These are phyloP conservation scores for Fusarium vanettenii DNA, from an alignment of 2,329 filamentous ascomycete species.

Conservation along the genomic window DNA sequence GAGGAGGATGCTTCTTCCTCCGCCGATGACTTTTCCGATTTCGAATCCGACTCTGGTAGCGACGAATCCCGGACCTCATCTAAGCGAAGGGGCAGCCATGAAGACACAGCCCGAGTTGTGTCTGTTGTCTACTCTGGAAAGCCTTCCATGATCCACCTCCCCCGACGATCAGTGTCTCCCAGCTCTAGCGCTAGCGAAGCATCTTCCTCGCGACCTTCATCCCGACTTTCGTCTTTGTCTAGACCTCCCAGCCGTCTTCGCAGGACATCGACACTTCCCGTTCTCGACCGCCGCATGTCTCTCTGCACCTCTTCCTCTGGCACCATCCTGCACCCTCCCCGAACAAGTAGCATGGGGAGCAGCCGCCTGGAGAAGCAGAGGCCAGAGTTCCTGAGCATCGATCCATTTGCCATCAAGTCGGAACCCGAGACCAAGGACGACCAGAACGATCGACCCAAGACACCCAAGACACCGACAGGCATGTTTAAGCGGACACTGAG, in stretches of 20 bases:
- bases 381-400: conserved; percentile 64
- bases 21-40: conserved; percentile 69
- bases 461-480: conserved; percentile 56
- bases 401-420: conserved; percentile 61
- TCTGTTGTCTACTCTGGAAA: conserved; percentile 70
- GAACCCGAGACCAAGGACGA: conserved; percentile 45
- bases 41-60: conserved; percentile 60
- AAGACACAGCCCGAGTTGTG: conserved; percentile 68
- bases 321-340: conserved; percentile 50
- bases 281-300: conserved; percentile 48
- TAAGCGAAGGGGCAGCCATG: conserved; percentile 56
- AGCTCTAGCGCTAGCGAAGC: conserved; percentile 46
- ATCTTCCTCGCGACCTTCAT: conserved; percentile 39
- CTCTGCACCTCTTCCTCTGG: conserved; percentile 50
- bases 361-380: conserved; percentile 50
- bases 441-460: conserved; percentile 47
- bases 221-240: conserved; percentile 17
- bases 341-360: conserved; percentile 58
- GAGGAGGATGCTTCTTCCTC: conserved; percentile 74
- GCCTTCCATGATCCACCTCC: conserved; percentile 67
- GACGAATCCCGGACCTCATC: conserved; percentile 45
- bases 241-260: conserved; percentile 41
- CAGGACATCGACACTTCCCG: conserved; percentile 48
- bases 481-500: conserved; percentile 66
- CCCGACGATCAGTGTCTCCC: conserved; percentile 58